Base-by-base conservation (phyloP, 2,329 filamentous ascomycete species). In the Penicillium sp. region DNA sequence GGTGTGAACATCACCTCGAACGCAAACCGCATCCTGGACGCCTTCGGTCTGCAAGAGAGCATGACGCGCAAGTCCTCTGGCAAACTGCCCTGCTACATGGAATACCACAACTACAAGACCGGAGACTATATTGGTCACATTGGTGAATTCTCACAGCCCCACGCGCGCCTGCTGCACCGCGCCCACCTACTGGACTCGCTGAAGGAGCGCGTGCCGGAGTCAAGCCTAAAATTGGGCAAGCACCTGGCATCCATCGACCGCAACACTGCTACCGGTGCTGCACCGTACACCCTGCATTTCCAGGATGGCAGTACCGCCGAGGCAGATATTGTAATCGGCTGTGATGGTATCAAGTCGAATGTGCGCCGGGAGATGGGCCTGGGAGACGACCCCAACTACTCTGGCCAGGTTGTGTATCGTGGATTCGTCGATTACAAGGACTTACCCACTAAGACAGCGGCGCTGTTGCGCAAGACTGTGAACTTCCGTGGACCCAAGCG, bases 341-440 rank as follows among this genome's bases (percentile, higher is more conserved):
- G 76, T 54, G 80, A 82, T 61, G 80, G 80, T 2, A 78, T 82
- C 61, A 80, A 80, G 66, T 82, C 79, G 6, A 73, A 74, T 33
- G 76, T 81, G 5, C 73, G 82, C 17, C 54, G 38, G 19, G 57
- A 64, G 31, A 65, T 73, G 49, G 67, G 68, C 6, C 57, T 72
- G 33, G 63, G 42, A 31, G 71, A 73, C 43, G 51, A 62, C 4
- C 71, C 71, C 2, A 71, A 67, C 31, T 75, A 74, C 59, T 72
- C 70, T 0, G 73, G 73, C 15, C 73, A 75, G 61, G 69, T 74
- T 45, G 73, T 74, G 2, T 75, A 75, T 51, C 71, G 73, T n/a
- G 73, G 73, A 1, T 74, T 72, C 47, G 71, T 73, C 37, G 61
- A 68, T 15, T 74, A 75, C 50, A 62, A 70, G 19, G 69, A 75